Evolutionary conservation across 2,329 filamentous ascomycete species (phyloP), one percentile per base, ranked within the genome.

Genomic region (Trichoderma afroharzianum): DNA sequence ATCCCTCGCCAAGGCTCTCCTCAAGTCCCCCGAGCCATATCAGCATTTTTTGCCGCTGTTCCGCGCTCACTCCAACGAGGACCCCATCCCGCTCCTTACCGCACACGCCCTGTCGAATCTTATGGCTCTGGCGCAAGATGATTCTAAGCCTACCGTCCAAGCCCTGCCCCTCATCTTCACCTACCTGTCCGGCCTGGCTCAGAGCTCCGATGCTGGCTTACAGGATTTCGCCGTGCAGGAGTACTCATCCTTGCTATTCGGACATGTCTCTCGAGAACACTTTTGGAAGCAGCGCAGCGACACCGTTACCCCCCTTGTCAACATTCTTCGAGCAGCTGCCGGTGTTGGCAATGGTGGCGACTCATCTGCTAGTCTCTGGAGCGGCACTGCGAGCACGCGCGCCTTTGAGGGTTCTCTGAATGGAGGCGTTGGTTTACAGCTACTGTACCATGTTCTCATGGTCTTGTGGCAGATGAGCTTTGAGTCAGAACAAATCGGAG

Each of bases 381-480:
- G 86, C 74, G 86, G 87, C 30, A 85, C 83, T 71, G 80, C 83
- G 2, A 84, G 80, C 50, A 77, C 80, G 62, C 88, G 90, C 77
- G 91, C 90, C 67, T 87, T 88, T 71, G 90, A 91, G 74, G 87
- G 87, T 5, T 84, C 85, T 4, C 79, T 92, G 33, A 91, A 94
- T 71, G 94, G 94, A 63, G 94, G 94, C 9, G 93, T 99, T 72
- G 94, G 94, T 2, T 85, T 99, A 53, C 96, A 99, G 81, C 88
- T 98, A 53, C 87, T 99, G 53, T 99, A 99, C 80, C 94, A 98
- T 78, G 93, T 98, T 18, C 87, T 99, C 26, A 87, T 99, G 64
- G 95, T 97, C 14, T 85, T 99, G 72, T 99, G 96, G 96, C 95
- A 98, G 84, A 86, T 99, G 76, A 97, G 94, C 79, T 99, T 99